Base-by-base conservation (phyloP, 805 yeast genomes). In the Zygosaccharomyces bisporus region DNA sequence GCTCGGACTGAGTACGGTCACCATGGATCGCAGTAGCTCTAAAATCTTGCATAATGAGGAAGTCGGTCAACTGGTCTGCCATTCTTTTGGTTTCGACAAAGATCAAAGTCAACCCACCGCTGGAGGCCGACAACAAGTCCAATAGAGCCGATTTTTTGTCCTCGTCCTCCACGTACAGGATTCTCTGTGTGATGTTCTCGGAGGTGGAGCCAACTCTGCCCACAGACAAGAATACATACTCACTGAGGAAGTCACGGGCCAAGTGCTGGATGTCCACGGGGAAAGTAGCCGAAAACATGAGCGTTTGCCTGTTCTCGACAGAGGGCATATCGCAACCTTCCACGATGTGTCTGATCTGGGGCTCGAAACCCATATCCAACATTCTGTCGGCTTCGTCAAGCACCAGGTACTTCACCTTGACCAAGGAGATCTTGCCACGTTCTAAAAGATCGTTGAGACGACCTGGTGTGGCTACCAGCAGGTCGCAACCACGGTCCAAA, bases 331-430 rank as follows among this genome's bases (percentile, higher is more conserved):
- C 98, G 76, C 95, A 90, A 56, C 86, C 95, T 71, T 91, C 95
- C 51, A 93, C 99, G 64, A 93, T 91, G 69, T 89, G 86, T 80
- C 99, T 87, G 67, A 93, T 93, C 78, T 93, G 99, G 55, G 97
- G 97, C 76, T 93, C 99, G 75, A 93, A 93, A 79, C 99, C 99
- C 98, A 93, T 93, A 81, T 93, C 99, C 74, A 93, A 82, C 99
- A 93, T 93, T 77, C 99, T 87, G 74, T 93, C 99, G 64, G 99
- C 99, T 78, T 91, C 99, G 72, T 91, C 99, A 57, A 93, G 78
- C 42, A 93, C 97, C 68, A 93, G 79, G 71, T 87, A 93, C 69
- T 86, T 88, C 71, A 91, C 88, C 71, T 86, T 88, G 54, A 80
- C 76, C 64, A 93, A 77, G 35, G 97, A 89, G 58, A 93, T 86